A percentile compares a stretch with the other conserved stretches of the same genome.
Evolutionary conservation across 176 grass and related monocot species (phyloP).

Genomic region (Poa pratensis): DNA sequence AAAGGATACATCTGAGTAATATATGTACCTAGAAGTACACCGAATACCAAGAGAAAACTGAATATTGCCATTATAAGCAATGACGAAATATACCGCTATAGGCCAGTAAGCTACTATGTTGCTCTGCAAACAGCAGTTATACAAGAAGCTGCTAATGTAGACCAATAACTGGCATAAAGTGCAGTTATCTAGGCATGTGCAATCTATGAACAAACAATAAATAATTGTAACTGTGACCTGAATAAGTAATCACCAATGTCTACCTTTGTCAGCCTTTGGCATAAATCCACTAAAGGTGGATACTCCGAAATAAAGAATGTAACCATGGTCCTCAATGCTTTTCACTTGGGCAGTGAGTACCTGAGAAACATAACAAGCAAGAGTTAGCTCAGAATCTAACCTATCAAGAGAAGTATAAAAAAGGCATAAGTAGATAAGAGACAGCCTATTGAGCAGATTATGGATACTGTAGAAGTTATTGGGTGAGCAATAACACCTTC

Average conservation of each 20-base stretch:
- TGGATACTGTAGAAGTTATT: not conserved
- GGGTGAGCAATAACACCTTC: not conserved
- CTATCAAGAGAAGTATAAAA: not conserved
- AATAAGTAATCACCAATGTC: conserved; percentile 3
- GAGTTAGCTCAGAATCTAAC: conserved; percentile 32
- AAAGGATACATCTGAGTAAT: not conserved
- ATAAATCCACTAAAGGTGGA: conserved; percentile 89
- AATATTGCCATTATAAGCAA: conserved; percentile 11
- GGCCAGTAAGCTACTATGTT: too few species aligned
- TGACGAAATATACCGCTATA: not conserved
- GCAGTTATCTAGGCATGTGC: not conserved
- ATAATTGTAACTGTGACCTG: not conserved
- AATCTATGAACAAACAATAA: conserved; percentile 16
- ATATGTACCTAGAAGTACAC: not conserved
- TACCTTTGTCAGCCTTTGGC: conserved; percentile 73
- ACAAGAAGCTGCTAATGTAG: not conserved
- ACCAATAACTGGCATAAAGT: conserved; percentile 25
- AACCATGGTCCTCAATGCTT: conserved; percentile 95
- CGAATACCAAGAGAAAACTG: conserved; percentile 21
- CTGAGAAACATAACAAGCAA: conserved; percentile 44
- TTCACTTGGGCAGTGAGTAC: conserved; percentile 88
- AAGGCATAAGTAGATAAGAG: not conserved
- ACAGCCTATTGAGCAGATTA: not conserved
- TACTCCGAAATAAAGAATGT: conserved; percentile 95
- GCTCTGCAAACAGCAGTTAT: not conserved